Percentiles rank a stretch among this genome's conserved stretches.
Evolutionary conservation across 2,329 filamentous ascomycete species (phyloP).

Genomic region (Diplodia corticola): DNA sequence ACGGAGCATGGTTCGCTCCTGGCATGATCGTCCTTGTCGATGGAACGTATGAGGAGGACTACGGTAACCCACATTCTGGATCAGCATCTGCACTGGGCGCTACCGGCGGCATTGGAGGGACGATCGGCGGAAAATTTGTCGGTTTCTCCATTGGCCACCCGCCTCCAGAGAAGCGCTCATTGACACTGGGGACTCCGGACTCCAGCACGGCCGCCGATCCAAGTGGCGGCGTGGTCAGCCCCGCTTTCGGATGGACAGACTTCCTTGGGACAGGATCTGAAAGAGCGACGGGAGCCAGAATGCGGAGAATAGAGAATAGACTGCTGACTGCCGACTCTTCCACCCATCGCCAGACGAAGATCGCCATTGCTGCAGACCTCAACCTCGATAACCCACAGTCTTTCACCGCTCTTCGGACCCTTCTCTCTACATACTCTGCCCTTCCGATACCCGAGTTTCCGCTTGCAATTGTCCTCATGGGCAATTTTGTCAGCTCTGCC

Average conservation of each 20-base stretch:
- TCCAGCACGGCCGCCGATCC: constrained; percentile 53
- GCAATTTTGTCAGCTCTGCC: constrained; percentile 71
- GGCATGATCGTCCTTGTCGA: constrained; percentile 96
- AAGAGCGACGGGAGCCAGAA: constrained; percentile 75
- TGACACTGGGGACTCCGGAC: constrained; percentile 63
- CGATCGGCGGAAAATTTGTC: constrained; percentile 88
- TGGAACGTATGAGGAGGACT: constrained; percentile 94
- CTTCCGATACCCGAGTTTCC: constrained; percentile 67
- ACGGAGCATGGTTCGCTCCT: constrained; percentile 88
- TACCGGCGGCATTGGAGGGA: constrained; percentile 80
- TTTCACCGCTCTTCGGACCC: constrained; percentile 75
- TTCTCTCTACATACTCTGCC: constrained; percentile 70
- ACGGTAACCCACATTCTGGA: constrained; percentile 66
- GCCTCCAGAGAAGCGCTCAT: constrained; percentile 79
- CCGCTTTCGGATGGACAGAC: constrained; percentile 88
- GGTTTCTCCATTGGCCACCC: constrained; percentile 90
- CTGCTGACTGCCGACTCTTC: constrained; percentile 52
- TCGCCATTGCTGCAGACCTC: constrained; percentile 44
- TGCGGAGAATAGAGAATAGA: constrained; percentile 76
- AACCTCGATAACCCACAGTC: constrained; percentile 80
- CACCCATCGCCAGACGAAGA: constrained; percentile 36
- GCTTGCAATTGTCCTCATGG: constrained; percentile 77
- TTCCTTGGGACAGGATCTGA: constrained; percentile 91
- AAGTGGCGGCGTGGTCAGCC: constrained; percentile 38
- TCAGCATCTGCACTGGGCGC: constrained; percentile 61